Evolutionary conservation across 768 basidiomycete genomes (phyloP).

Genomic region (Mycena belliarum): DNA sequence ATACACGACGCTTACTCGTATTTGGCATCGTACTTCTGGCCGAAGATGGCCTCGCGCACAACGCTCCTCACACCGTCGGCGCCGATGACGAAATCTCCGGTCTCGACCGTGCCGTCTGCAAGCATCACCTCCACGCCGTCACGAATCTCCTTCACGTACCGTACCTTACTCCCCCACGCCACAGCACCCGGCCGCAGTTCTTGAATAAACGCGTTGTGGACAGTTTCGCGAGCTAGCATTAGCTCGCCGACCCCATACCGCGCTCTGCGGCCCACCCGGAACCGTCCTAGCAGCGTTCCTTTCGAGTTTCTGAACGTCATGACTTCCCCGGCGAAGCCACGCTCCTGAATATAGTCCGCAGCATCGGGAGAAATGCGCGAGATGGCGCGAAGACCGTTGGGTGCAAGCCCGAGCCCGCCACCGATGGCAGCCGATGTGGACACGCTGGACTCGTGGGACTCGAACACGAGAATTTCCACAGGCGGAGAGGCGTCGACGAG

Average conservation of each 20-base stretch:
- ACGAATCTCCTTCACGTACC: conserved; percentile 28
- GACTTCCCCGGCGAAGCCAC: conserved; percentile 26
- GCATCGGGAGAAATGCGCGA: conserved; percentile 30
- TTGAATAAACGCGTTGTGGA: conserved; percentile 35
- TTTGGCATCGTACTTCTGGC: conserved; percentile 27
- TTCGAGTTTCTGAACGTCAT: conserved; percentile 36
- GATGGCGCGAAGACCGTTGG: conserved; percentile 41
- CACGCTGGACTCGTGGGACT: conserved; percentile 31
- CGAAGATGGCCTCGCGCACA: conserved; percentile 34
- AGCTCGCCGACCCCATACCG: conserved; percentile 35
- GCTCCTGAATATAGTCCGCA: conserved; percentile 31
- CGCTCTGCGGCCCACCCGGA: conserved; percentile 29
- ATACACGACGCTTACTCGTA: conserved; percentile 28
- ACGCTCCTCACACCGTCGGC: conserved; percentile 42
- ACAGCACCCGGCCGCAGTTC: conserved; percentile 31
- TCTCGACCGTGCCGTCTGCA: conserved; percentile 33
- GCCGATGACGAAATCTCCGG: conserved; percentile 40
- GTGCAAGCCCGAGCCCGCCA: conserved; percentile 40
- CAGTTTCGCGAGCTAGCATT: conserved; percentile 34
- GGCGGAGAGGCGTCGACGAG: conserved; percentile 24
- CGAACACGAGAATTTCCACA: conserved; percentile 31
- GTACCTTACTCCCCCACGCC: conserved; percentile 33
- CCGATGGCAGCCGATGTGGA: conserved; percentile 31
- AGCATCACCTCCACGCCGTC: conserved; percentile 30
- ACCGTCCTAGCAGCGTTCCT: conserved; percentile 34